A percentile compares a stretch with the other conserved stretches of the same genome.
phyloP scores from a whole-genome alignment of 2,329 filamentous ascomycete genomes.

The Xylaria digitata region DNA sequence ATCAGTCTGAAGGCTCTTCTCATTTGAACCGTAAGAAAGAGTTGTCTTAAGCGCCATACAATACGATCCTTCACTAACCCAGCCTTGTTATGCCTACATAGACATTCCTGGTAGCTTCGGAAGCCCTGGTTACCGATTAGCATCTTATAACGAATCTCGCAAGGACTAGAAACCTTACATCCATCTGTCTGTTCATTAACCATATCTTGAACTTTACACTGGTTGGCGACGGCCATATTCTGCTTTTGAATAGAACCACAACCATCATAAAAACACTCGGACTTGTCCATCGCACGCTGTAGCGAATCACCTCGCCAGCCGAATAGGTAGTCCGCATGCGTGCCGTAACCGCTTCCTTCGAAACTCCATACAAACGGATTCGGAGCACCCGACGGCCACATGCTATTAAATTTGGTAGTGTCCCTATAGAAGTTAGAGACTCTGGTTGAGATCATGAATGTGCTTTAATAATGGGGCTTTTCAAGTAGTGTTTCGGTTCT shows the following conservation, averaged over 20 bases:
- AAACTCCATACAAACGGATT: constrained; percentile 48
- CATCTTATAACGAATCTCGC: background rate
- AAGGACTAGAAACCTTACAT: constrained; percentile 41
- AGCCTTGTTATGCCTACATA: constrained; percentile 2
- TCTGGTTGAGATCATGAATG: background rate
- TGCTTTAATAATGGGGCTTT: background rate
- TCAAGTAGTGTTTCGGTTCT: background rate
- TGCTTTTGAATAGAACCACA: constrained; percentile 46
- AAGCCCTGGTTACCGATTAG: constrained; percentile 27
- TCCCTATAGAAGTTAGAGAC: constrained; percentile 45
- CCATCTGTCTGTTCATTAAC: constrained; percentile 44
- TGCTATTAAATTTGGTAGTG: constrained; percentile 53
- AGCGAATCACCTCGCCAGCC: constrained; percentile 49
- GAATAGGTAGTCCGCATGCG: constrained; percentile 54
- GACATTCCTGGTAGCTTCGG: constrained; percentile 34
- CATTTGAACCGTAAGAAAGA: background rate
- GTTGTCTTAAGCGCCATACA: background rate
- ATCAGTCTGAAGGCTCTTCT: background rate
- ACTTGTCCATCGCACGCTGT: constrained; percentile 50
- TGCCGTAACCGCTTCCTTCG: constrained; percentile 47
- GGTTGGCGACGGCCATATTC: constrained; percentile 41
- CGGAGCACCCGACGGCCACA: constrained; percentile 49
- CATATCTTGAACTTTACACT: constrained; percentile 43
- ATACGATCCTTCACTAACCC: background rate
- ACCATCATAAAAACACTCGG: constrained; percentile 53